Evolutionary conservation across 768 basidiomycete species (phyloP).

Genomic region (Agaricus bisporus): DNA sequence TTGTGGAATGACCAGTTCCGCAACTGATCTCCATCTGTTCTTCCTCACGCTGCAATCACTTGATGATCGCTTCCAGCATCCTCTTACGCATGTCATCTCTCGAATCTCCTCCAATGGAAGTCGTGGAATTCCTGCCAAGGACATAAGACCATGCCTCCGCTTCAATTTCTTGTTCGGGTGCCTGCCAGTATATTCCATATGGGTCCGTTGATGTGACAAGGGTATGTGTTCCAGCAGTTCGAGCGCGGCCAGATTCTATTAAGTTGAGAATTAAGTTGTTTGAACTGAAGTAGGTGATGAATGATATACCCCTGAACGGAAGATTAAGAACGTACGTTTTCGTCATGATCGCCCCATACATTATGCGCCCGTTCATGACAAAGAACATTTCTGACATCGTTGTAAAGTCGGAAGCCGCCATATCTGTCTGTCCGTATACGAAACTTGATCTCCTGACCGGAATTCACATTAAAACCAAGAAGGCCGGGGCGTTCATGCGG

Average conservation of each 20-base stretch:
- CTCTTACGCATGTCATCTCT: constrained; percentile 50
- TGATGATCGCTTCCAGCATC: constrained; percentile 55
- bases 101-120: constrained; percentile 30
- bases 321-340: constrained; percentile 47
- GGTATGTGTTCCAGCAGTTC: constrained; percentile 46
- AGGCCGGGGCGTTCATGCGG: constrained; percentile 70
- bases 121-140: constrained; percentile 40
- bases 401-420: constrained; percentile 66
- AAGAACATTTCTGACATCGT: constrained; percentile 57
- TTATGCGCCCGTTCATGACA: constrained; percentile 80
- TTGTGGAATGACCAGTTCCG: constrained; percentile 37
- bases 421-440: constrained; percentile 65
- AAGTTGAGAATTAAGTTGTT: constrained; percentile 65
- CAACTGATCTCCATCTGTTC: constrained; percentile 69
- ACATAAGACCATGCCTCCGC: constrained; percentile 46
- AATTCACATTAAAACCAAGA: constrained; percentile 62
- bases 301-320: not conserved
- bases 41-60: constrained; percentile 55
- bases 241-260: constrained; percentile 64
- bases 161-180: constrained; percentile 51
- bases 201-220: constrained; percentile 31
- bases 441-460: constrained; percentile 58
- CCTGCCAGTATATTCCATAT: constrained; percentile 21
- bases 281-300: constrained; percentile 50
- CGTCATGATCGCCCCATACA: constrained; percentile 65